A percentile compares a stretch with the other conserved stretches of the same genome.
These are phyloP conservation scores for Coemansia sp. DNA, from an alignment of 192 early-diverging fungal genomes.

Conservation along the genomic window DNA sequence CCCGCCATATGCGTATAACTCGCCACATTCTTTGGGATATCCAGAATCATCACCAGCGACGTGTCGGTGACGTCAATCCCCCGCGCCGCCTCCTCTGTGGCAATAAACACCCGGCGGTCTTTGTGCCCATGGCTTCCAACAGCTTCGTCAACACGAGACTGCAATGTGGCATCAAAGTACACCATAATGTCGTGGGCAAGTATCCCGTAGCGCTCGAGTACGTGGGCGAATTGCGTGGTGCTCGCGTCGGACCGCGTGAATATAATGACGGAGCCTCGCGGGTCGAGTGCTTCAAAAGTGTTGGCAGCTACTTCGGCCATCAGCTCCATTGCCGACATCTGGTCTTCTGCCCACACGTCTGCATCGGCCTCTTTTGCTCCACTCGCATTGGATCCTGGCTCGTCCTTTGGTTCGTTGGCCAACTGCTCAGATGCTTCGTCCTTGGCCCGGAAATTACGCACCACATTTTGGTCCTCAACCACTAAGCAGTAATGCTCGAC, in stretches of 20 bases:
- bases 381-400: too few relatives aligned
- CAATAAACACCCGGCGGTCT: conserved; percentile 46
- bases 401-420: background rate
- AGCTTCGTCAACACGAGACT: background rate
- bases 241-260: conserved; percentile 35
- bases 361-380: background rate
- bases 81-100: conserved; percentile 73
- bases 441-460: conserved; percentile 34
- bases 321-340: conserved; percentile 19
- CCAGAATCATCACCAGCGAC: conserved; percentile 81
- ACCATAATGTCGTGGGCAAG: conserved; percentile 29
- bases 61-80: conserved; percentile 82
- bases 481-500: conserved; percentile 43
- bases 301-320: conserved; percentile 43
- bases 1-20: conserved; percentile 90
- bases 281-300: conserved; percentile 17
- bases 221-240: conserved; percentile 16
- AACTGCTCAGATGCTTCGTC: background rate
- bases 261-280: conserved; percentile 17
- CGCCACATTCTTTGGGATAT: conserved; percentile 63
- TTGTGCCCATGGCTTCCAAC: background rate
- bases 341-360: conserved; percentile 1
- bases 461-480: conserved; percentile 26
- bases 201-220: conserved; percentile 25
- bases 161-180: conserved; percentile 7